Base-by-base conservation (phyloP, 352 stramenopile genomes). In the Saprolegnia diclina region DNA sequence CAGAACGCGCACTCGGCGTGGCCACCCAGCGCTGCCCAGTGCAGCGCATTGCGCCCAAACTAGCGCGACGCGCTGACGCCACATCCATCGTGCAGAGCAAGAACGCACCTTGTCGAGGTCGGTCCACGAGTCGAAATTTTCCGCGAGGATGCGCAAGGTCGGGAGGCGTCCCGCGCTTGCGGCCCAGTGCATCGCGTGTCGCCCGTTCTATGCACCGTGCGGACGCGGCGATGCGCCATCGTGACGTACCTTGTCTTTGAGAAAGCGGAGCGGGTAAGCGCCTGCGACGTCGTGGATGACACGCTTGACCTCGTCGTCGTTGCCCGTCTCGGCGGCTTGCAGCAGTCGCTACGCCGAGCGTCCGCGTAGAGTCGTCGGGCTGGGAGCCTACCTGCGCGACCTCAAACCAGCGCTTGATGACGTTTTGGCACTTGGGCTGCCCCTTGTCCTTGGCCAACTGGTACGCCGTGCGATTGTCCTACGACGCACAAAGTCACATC, bases 101-200 rank as follows among this genome's bases (percentile, higher is more conserved):
- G 13, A 2, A 19, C 13, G 52, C 2, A 59, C 52, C 35, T 59
- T 59, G n/a, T 59, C 52, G 13, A 59, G 13, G 35, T 59, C 52
- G 11, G 52, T 59, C 52, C 85, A 93, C 9, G 90, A 69, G 1
- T 65, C 64, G 26, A 91, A 92, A 32, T 93, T 73, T 26, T 93
- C 85, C 35, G 79, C 81, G 21, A 93, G 68, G 11, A 93, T 72
- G 71, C 91, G 91, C 19, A 93, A 64, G 13, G 85, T 85, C 35
- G 78, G 82, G 42, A 93, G 72, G 56, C 91, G 83, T 0, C 85
- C 82, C 29, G 82, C 81, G 64, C 90, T 84, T 1, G 85, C 85
- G 18, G 85, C 85, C 82, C 83, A 93, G 54, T 93, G 85, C 80
- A 93, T 85, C 16, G 85, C 85, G 54, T 93, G 91, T 57, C 91